A percentile compares a stretch with the other conserved stretches of the same genome.
phyloP scores from a whole-genome alignment of 73 alveolate genomes.

The Paramecium pentaurelia region DNA sequence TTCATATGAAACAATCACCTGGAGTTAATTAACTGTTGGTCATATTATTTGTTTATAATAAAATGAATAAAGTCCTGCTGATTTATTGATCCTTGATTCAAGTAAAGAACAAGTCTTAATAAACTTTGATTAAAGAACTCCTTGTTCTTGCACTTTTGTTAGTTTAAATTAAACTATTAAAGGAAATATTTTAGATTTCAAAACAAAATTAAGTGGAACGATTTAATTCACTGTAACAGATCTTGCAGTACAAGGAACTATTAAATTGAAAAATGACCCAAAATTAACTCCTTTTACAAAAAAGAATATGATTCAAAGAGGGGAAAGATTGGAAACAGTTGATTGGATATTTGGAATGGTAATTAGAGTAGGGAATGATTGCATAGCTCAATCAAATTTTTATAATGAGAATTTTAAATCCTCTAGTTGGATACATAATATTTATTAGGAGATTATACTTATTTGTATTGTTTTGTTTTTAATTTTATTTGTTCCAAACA shows the following conservation, averaged over 20 bases:
- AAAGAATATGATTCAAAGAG: conserved; percentile 13
- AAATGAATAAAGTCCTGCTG: conserved; percentile 5
- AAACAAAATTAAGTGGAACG: neutral
- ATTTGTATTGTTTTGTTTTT: neutral
- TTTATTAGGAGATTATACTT: neutral
- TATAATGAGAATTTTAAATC: neutral
- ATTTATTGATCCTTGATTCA: conserved; percentile 4
- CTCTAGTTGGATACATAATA: neutral
- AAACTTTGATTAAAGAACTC: neutral
- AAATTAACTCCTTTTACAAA: conserved; percentile 1
- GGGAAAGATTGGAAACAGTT: conserved; percentile 6
- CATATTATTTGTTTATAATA: neutral
- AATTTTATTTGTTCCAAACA: neutral
- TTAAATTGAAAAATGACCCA: conserved; percentile 25
- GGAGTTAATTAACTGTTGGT: neutral
- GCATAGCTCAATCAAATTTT: neutral
- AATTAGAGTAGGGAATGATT: conserved; percentile 21
- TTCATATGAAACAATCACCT: neutral
- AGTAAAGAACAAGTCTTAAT: neutral
- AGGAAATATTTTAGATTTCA: neutral
- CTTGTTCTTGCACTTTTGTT: neutral
- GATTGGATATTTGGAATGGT: conserved; percentile 38
- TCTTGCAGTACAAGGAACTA: neutral
- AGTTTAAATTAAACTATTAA: neutral
- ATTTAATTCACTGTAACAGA: neutral